phyloP scores from a whole-genome alignment of 306 rosid species.

The Fagus sylvatica region DNA sequence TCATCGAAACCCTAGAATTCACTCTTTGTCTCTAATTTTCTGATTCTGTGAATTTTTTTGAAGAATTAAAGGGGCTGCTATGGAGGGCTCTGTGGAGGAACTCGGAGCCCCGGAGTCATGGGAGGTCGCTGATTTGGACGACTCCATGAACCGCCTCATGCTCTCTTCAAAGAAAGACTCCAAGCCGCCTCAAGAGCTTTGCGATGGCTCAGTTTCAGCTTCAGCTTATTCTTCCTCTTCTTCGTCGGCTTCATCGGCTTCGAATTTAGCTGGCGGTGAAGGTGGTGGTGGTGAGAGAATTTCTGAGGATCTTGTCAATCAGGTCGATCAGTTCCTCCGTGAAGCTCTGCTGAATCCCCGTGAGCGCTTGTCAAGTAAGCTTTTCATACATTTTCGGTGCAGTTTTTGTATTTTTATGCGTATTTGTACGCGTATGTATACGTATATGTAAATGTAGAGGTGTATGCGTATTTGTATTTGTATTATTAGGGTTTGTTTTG shows the following conservation, averaged over 20 bases:
- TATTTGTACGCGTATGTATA: neutral
- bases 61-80: constrained; percentile 21
- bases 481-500: no score
- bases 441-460: neutral
- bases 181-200: constrained; percentile 22
- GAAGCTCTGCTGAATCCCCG: constrained; percentile 97
- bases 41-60: neutral
- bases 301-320: constrained; percentile 58
- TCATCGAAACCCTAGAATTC: constrained; percentile 30
- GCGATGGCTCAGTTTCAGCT: constrained; percentile 14
- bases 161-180: constrained; percentile 59
- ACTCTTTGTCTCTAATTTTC: neutral
- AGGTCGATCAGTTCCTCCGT: constrained; percentile 88
- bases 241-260: constrained; percentile 22
- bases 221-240: constrained; percentile 27
- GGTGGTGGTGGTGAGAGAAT: constrained; percentile 31
- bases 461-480: neutral
- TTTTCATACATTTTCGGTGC: neutral
- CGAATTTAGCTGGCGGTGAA: neutral
- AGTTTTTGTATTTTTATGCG: neutral
- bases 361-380: constrained; percentile 84
- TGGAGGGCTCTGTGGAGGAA: constrained; percentile 95
- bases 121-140: constrained; percentile 92
- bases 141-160: constrained; percentile 72
- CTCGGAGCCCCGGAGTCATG: constrained; percentile 95